phyloP scores from a whole-genome alignment of 495 filamentous ascomycete genomes.

The Xylaria acuta region DNA sequence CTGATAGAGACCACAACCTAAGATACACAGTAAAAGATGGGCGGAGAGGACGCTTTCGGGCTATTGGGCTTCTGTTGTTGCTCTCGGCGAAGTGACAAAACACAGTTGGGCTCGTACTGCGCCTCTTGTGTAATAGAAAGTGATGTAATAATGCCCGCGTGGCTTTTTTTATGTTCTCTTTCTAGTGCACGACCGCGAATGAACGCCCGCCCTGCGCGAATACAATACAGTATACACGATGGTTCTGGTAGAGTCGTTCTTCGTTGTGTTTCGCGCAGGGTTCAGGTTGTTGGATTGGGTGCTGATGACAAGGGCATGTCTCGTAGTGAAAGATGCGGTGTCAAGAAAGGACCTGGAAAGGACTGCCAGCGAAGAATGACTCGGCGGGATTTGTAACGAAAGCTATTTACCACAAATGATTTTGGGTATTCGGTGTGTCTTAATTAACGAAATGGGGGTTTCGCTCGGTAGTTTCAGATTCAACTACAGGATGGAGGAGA shows the following conservation, averaged over 20 bases:
- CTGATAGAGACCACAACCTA: not conserved
- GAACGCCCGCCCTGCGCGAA: not conserved
- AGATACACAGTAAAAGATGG: not conserved
- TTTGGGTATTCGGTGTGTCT: not conserved
- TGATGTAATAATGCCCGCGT: not conserved
- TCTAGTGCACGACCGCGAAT: not conserved
- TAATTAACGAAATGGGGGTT: not conserved
- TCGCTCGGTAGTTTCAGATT: not conserved
- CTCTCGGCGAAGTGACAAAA: slow-evolving; percentile 3
- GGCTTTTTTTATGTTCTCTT: not conserved
- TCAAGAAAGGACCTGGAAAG: not conserved
- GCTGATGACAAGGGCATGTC: not conserved
- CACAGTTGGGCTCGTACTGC: slow-evolving; percentile 13
- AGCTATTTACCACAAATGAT: not conserved
- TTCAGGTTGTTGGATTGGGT: slow-evolving; percentile 4
- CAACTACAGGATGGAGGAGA: not conserved
- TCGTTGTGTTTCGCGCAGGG: not conserved
- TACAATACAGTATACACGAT: not conserved
- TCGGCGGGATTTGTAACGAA: not conserved
- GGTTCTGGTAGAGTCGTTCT: not conserved
- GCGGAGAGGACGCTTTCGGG: not conserved
- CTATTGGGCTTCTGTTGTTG: slow-evolving; percentile 7
- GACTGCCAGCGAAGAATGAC: slow-evolving; percentile 7
- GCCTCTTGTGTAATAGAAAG: slow-evolving; percentile 10
- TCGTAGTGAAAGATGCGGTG: not conserved